phyloP scores from a whole-genome alignment of 75 land plant genomes.

The Ceratopteris richardii region DNA sequence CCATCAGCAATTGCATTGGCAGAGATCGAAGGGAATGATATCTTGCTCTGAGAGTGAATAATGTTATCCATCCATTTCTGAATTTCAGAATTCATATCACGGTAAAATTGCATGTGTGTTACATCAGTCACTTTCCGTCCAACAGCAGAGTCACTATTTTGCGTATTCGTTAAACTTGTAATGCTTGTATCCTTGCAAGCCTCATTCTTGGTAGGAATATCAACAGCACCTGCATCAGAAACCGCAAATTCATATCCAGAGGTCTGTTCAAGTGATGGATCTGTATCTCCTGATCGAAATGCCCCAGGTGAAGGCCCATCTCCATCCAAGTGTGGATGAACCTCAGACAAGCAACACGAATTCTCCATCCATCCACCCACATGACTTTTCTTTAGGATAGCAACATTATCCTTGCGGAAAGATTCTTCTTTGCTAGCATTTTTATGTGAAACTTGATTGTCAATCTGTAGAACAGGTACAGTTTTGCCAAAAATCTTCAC shows the following conservation, averaged over 20 bases:
- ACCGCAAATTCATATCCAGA: background rate
- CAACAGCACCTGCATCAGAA: background rate
- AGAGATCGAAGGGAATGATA: background rate
- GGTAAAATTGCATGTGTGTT: background rate
- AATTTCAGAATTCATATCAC: background rate
- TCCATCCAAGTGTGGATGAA: background rate
- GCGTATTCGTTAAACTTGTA: too few species aligned
- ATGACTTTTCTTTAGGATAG: background rate
- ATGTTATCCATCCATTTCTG: constrained; percentile 3
- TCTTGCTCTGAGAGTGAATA: background rate
- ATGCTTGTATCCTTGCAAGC: background rate
- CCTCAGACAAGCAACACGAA: background rate
- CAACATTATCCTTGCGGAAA: background rate
- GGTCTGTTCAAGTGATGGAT: background rate
- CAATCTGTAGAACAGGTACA: background rate
- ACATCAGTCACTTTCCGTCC: background rate
- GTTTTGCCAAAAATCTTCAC: constrained; percentile 5
- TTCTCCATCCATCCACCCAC: background rate
- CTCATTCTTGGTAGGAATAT: background rate
- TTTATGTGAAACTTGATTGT: background rate
- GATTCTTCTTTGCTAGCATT: background rate
- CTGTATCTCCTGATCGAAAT: background rate
- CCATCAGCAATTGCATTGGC: background rate
- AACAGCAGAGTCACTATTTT: background rate
- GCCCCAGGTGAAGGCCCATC: background rate